A percentile compares a stretch with the other conserved stretches of the same genome.
phyloP scores from a whole-genome alignment of 345 rosid species.

The Tarenaya hassleriana region DNA sequence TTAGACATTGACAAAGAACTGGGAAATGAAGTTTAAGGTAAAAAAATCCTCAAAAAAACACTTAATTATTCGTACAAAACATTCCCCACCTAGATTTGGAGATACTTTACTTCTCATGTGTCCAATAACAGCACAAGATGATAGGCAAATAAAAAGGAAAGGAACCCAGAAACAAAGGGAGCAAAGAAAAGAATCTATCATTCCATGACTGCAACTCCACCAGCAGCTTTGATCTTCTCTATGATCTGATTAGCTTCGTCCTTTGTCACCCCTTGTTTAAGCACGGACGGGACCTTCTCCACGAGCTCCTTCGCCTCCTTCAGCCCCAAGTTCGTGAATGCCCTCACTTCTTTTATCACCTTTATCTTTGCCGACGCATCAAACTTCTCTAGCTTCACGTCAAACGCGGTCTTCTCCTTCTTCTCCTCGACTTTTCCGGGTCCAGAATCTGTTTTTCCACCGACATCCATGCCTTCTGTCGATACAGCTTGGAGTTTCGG shows the following conservation, averaged over 20 bases:
- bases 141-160: too few relatives aligned
- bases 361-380: conserved; percentile 28
- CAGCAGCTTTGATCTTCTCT: conserved; percentile 31
- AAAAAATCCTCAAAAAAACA: too few relatives aligned
- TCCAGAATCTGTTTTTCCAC: conserved; percentile 28
- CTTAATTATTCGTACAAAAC: too few relatives aligned
- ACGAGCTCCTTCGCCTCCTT: conserved; percentile 35
- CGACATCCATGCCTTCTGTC: conserved; percentile 17
- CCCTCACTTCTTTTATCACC: conserved; percentile 32
- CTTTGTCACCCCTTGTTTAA: conserved; percentile 33
- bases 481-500: conserved; percentile 29
- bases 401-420: conserved; percentile 33
- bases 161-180: too few relatives aligned
- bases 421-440: conserved; percentile 22
- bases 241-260: conserved; percentile 31
- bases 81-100: too few relatives aligned
- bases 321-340: conserved; percentile 31
- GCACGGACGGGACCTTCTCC: conserved; percentile 27
- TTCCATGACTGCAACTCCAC: conserved; percentile 35
- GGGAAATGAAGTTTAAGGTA: too few relatives aligned
- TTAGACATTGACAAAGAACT: too few relatives aligned
- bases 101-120: too few relatives aligned
- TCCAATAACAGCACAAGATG: too few relatives aligned
- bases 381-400: conserved; percentile 33
- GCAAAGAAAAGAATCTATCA: neutral